phyloP scores from a whole-genome alignment of 495 filamentous ascomycete species.

The Durotheca rogersii region DNA sequence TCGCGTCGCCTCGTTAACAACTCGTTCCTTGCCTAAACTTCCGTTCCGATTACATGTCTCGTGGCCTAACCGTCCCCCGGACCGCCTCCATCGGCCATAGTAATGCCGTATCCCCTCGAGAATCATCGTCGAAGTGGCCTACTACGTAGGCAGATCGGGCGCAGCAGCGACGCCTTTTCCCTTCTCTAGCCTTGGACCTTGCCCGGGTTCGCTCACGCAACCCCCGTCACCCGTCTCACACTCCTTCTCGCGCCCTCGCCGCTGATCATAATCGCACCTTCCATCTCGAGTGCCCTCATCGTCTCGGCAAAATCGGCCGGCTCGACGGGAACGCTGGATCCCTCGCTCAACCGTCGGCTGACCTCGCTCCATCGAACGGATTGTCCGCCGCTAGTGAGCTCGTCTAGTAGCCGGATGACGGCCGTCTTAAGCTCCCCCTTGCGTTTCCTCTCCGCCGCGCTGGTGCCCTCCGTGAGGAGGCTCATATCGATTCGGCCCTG shows the following conservation, averaged over 20 bases:
- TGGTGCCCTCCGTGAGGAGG: slow-evolving; percentile 87
- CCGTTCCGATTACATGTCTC: too few species aligned
- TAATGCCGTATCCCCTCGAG: too few species aligned
- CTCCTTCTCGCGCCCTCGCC: slow-evolving; percentile 83
- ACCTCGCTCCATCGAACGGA: slow-evolving; percentile 77
- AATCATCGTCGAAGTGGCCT: too few species aligned
- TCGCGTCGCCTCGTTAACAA: too few species aligned
- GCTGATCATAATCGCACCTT: slow-evolving; percentile 75
- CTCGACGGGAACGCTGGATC: slow-evolving; percentile 71
- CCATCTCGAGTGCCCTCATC: slow-evolving; percentile 75
- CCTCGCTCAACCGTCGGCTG: slow-evolving; percentile 69
- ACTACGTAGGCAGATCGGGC: too few species aligned
- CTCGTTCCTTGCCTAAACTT: too few species aligned
- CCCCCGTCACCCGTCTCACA: slow-evolving; percentile 70
- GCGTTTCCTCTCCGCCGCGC: slow-evolving; percentile 74
- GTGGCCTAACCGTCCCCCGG: too few species aligned
- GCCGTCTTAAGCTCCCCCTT: slow-evolving; percentile 84
- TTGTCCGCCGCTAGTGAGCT: slow-evolving; percentile 66
- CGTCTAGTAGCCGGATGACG: slow-evolving; percentile 71
- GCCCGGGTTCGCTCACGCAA: slow-evolving; percentile 34
- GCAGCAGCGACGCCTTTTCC: slow-evolving; percentile 7
- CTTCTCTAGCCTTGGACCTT: background rate
- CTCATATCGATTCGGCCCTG: slow-evolving; percentile 98
- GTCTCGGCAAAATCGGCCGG: slow-evolving; percentile 77
- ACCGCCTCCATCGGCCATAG: too few species aligned